These are phyloP conservation scores for Talaromyces sp. DNA, from an alignment of 2,329 filamentous ascomycete species.

Conservation along the genomic window DNA sequence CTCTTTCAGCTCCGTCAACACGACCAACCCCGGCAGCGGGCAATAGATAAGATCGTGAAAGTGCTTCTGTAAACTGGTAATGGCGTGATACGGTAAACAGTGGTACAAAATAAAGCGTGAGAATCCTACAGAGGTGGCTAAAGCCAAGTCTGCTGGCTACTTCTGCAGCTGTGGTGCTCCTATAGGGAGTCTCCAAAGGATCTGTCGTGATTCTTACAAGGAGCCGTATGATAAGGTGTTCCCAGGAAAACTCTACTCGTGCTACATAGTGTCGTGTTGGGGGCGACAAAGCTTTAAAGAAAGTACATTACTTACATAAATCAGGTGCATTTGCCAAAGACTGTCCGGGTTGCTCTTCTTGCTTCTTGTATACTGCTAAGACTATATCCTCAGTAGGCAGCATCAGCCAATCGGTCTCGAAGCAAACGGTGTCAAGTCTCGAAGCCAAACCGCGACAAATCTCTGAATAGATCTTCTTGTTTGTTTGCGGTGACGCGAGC, in stretches of 20 bases:
- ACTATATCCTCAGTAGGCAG: neutral
- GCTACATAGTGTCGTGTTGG: neutral
- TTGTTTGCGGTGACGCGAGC: neutral
- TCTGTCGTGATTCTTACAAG: neutral
- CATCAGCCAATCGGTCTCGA: neutral
- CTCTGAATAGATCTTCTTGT: neutral
- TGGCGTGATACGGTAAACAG: neutral
- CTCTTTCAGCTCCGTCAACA: neutral
- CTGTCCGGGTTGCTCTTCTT: neutral
- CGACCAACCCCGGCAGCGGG: neutral
- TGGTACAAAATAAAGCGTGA: neutral
- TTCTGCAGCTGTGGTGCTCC: neutral
- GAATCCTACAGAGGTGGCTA: neutral
- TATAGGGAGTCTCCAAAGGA: neutral
- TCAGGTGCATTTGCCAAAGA: neutral
- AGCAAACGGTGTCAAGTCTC: neutral
- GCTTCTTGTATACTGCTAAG: neutral
- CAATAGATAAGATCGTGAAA: neutral
- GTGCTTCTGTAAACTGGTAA: neutral
- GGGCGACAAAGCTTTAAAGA: neutral
- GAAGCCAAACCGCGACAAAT: neutral
- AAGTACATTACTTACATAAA: neutral
- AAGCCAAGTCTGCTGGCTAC: neutral
- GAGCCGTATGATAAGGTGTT: neutral
- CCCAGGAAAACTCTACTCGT: neutral